Base-by-base conservation (phyloP, 2,329 filamentous ascomycete species). In the Fonsecaea erecta region DNA sequence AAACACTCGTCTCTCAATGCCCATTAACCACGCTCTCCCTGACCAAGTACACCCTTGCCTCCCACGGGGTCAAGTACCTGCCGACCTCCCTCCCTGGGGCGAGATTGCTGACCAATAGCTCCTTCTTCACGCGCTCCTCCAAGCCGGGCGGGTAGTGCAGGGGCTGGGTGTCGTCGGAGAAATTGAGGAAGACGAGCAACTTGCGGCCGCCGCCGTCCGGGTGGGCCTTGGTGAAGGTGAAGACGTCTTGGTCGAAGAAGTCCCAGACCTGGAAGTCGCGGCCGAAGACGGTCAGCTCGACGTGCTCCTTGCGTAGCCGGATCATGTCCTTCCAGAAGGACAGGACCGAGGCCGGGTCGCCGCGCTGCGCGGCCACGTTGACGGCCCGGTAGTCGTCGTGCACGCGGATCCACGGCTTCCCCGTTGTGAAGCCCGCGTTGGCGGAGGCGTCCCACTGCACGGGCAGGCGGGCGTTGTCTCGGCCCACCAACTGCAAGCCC, bases 391-490 rank as follows among this genome's bases (percentile, higher is more conserved):
- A 88, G 73, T 87, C 84, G 62, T 88, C 84, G 73, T 91, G 88
- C 43, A 87, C 84, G 14, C 84, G 82, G 85, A 92, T 92, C 90
- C 90, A 93, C 1, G 89, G 88, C 60, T 80, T 81, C 1, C 77
- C 77, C 1, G 78, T 78, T 0, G 88, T 87, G 77, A 92, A 93
- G 11, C 90, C 90, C 0, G 81, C 88, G 65, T 91, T 83, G 0
- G 77, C 79, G 35, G 66, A 62, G n/a, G 76, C 72, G 67, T 86
- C 82, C 90, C 90, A 93, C 73, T 91, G 89, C 76, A 93, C 88
- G 0, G 90, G 90, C 0, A 88, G 87, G 52, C 90, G 83, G 7
- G 86, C 86, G 74, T 93, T 90, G 75, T 93, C 90, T 24, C 90
- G 75, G 7, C 69, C 69, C 84, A 86, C 73, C 21, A 61, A 52